Percentiles rank a stretch among this genome's conserved stretches.
phyloP scores from a whole-genome alignment of 495 filamentous ascomycete genomes.

The Jackrogersella multiformis region DNA sequence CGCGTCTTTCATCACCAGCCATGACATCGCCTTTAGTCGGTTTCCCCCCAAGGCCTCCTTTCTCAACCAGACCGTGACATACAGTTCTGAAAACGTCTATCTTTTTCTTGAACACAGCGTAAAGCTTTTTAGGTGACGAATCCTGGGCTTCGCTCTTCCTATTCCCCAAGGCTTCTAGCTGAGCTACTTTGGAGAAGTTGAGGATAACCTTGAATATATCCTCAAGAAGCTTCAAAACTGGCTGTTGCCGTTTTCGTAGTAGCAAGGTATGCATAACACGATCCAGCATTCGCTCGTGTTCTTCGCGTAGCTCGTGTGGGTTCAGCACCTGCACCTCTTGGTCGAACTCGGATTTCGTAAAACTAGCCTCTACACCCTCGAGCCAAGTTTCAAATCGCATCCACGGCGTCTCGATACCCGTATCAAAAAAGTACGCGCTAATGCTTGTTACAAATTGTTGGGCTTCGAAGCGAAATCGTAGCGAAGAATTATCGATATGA shows the following conservation, averaged over 20 bases:
- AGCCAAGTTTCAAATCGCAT: constrained; percentile 71
- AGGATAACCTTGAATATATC: constrained; percentile 79
- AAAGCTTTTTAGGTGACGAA: constrained; percentile 61
- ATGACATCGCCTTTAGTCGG: constrained; percentile 48
- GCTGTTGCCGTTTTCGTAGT: constrained; percentile 72
- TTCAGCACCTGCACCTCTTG: constrained; percentile 57
- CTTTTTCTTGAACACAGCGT: constrained; percentile 71
- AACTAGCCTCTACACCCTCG: constrained; percentile 66
- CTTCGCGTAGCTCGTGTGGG: constrained; percentile 70
- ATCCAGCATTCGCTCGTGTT: constrained; percentile 81
- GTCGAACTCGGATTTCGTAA: constrained; percentile 31
- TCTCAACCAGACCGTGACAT: constrained; percentile 67
- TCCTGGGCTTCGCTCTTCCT: constrained; percentile 49
- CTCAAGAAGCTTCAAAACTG: constrained; percentile 77
- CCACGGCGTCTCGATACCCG: constrained; percentile 78
- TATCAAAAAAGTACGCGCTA: constrained; percentile 78
- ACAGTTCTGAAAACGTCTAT: constrained; percentile 74
- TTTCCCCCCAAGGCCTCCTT: constrained; percentile 64
- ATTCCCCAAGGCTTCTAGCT: constrained; percentile 30
- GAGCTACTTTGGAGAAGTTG: constrained; percentile 62
- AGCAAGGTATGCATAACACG: constrained; percentile 78
- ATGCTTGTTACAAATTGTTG: constrained; percentile 78
- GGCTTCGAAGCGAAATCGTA: constrained; percentile 76
- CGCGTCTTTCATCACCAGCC: constrained; percentile 38
- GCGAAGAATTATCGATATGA: constrained; percentile 53